A percentile compares a stretch with the other conserved stretches of the same genome.
phyloP scores from a whole-genome alignment of 2,329 filamentous ascomycete genomes.

The Aspergillus sp. region DNA sequence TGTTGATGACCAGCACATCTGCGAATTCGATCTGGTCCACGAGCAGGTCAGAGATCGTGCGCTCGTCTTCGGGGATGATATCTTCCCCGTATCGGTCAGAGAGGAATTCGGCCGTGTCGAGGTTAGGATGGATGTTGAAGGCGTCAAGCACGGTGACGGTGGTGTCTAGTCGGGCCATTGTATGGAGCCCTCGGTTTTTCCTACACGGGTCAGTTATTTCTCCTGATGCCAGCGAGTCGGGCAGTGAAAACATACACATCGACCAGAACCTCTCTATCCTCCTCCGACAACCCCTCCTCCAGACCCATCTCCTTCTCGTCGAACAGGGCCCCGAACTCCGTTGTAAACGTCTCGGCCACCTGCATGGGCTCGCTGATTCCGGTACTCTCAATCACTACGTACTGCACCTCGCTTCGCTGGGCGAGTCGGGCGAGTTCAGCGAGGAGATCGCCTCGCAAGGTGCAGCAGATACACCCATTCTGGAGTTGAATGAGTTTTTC shows the following conservation, averaged over 20 bases:
- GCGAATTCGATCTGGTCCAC: constrained; percentile 73
- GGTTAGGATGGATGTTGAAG: constrained; percentile 64
- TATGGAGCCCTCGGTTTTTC: constrained; percentile 55
- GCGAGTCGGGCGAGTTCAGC: constrained; percentile 60
- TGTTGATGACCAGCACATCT: constrained; percentile 64
- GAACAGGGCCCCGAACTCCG: constrained; percentile 44
- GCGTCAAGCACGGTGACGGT: constrained; percentile 66
- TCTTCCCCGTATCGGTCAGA: constrained; percentile 55
- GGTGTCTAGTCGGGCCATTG: constrained; percentile 59
- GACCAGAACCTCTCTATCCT: constrained; percentile 37
- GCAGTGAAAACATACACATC: constrained; percentile 33
- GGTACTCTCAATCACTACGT: constrained; percentile 63
- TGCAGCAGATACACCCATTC: constrained; percentile 71
- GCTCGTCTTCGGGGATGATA: constrained; percentile 58
- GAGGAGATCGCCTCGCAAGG: constrained; percentile 60
- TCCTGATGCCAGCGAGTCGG: neutral
- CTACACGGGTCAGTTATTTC: constrained; percentile 16
- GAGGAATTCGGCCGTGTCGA: constrained; percentile 61
- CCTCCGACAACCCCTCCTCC: constrained; percentile 30
- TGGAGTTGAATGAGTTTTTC: constrained; percentile 61
- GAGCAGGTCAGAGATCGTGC: constrained; percentile 66
- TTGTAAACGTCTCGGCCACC: constrained; percentile 64
- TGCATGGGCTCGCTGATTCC: constrained; percentile 67
- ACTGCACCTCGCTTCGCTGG: constrained; percentile 57
- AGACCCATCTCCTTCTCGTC: constrained; percentile 39